Percentiles rank a stretch among this genome's conserved stretches.
These are phyloP conservation scores for Neurospora pannonica DNA, from an alignment of 495 filamentous ascomycete species.

Conservation along the genomic window DNA sequence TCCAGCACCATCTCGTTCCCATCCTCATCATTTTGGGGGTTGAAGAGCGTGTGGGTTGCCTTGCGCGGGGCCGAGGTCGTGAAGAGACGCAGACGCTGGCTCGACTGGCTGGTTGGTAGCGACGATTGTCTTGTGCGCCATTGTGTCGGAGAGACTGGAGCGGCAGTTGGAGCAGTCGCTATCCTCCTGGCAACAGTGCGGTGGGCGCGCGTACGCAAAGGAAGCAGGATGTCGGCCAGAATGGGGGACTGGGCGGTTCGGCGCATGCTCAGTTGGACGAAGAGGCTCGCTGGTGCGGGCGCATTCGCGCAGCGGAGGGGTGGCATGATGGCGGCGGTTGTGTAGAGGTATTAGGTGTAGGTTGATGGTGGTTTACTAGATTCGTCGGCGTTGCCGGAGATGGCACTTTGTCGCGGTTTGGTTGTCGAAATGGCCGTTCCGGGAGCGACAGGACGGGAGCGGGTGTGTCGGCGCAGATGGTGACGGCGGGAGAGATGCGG, in stretches of 20 bases:
- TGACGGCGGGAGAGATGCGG: neutral
- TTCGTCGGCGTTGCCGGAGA: constrained; percentile 3
- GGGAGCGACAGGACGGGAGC: neutral
- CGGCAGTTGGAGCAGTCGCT: neutral
- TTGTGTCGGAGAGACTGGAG: neutral
- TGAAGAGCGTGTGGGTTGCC: constrained; percentile 40
- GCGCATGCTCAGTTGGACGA: constrained; percentile 30
- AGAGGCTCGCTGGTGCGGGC: constrained; percentile 26
- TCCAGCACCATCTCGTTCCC: constrained; percentile 73
- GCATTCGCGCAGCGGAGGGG: constrained; percentile 27
- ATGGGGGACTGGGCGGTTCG: constrained; percentile 16
- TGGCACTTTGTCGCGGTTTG: neutral
- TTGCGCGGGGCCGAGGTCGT: constrained; percentile 18
- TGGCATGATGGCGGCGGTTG: constrained; percentile 15
- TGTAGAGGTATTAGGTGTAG: neutral
- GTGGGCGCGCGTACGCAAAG: constrained; percentile 5
- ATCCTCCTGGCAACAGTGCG: neutral
- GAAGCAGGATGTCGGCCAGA: constrained; percentile 28
- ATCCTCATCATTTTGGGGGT: constrained; percentile 62
- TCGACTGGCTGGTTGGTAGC: too few species aligned
- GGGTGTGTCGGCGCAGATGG: neutral
- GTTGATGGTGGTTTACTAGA: neutral
- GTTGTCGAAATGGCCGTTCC: neutral
- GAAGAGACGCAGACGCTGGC: constrained; percentile 14
- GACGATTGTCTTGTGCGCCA: neutral